These are phyloP conservation scores for Pyronema omphalodes DNA, from an alignment of 495 filamentous ascomycete genomes.

Conservation along the genomic window DNA sequence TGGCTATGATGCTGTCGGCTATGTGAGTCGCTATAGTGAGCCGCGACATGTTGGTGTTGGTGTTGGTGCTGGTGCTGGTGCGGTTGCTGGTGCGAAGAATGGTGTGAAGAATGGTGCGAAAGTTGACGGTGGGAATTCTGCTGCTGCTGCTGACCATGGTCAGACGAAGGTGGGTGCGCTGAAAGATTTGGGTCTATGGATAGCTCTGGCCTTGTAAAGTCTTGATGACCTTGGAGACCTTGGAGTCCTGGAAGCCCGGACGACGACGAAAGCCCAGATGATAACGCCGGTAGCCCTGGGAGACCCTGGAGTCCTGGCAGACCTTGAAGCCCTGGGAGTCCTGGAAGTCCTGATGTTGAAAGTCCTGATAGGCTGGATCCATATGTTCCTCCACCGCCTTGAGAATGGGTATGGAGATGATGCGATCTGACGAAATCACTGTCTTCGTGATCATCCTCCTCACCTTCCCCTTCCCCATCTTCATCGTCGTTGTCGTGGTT, in stretches of 20 bases:
- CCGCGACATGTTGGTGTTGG: background rate
- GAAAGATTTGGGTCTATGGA: constrained; percentile 21
- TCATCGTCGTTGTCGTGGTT: constrained; percentile 13
- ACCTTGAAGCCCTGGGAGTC: no score
- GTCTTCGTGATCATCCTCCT: no score
- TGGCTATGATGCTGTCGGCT: constrained; percentile 3
- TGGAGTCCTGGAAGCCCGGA: no score
- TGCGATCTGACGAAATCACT: no score
- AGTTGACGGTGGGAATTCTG: background rate
- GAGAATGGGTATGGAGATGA: no score
- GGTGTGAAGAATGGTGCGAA: constrained; percentile 1
- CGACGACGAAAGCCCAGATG: no score
- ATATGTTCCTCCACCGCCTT: no score
- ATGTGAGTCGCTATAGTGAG: constrained; percentile 12
- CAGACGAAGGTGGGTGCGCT: constrained; percentile 14
- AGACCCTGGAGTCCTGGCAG: constrained; percentile 2
- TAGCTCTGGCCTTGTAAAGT: constrained; percentile 15
- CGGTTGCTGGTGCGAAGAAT: constrained; percentile 2
- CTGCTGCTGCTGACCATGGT: constrained; percentile 9
- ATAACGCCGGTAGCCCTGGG: background rate
- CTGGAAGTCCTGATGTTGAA: no score
- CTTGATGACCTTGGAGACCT: background rate
- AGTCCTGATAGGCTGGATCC: no score
- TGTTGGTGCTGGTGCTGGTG: background rate
- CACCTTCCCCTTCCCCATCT: no score